Evolutionary conservation across 495 filamentous ascomycete species (phyloP), one percentile per base, ranked within the genome.

Genomic region (Xylaria acuta): DNA sequence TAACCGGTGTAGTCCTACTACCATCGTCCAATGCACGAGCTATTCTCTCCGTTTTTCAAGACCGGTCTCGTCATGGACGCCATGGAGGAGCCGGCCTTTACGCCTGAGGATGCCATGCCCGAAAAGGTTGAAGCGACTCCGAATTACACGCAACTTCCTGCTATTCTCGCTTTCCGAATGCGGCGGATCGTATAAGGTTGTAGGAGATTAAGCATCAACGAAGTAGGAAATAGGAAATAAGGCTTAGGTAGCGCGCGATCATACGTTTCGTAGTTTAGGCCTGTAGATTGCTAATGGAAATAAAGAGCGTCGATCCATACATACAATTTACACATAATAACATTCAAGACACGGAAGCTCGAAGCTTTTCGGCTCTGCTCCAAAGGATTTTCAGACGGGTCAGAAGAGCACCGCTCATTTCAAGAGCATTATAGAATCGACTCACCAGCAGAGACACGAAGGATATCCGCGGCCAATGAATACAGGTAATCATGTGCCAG

Each of bases 71-170:
- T 81, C 63, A 74, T 85, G 78, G 83, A 85, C 62, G 82, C 76
- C 11, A 72, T 85, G 63, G 83, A 84, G 53, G 83, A 84, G 74
- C 79, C 81, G 18, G 79, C 79, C 0, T 84, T 84, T 59, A 73
- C 75, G 9, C 68, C 74, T 11, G 78, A 73, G 16, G 75, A 80
- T 51, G 27, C 12, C 2, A 58, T 53, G 16, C 59, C 72, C 20
- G 64, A 73, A 14, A 76, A 76, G 54, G 43, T 79, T 8, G 74
- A 81, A 45, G 74, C 78, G 5, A 76, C 38, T 59, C 51, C 69
- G 58, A 84, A 84, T 60, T 84, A 68, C 65, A 78, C 76, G 16
- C 78, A 84, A 60, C 62, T 84, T 11, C 82, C 83, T 11, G 75
- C 78, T 0, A 65, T 83, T 51, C 69, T 84, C 12, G 78, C 76